Base-by-base conservation (phyloP, 176 grass and related monocot genomes). In the Cenchrus fungigraminus region DNA sequence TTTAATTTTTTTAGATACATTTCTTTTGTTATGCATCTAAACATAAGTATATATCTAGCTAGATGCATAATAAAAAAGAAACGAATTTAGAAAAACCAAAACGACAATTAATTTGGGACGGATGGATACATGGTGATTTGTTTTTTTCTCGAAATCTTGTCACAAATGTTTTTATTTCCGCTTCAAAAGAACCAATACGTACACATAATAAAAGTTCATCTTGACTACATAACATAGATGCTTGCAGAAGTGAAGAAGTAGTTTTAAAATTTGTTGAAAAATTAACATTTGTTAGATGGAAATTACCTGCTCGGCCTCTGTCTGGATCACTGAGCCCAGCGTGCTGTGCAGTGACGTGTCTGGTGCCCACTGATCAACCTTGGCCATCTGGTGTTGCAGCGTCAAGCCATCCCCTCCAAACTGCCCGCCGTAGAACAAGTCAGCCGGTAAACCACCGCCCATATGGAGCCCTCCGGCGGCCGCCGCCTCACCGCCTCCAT, bases 281-380 rank as follows among this genome's bases (percentile, higher is more conserved):
- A 8, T 32, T 32, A 54, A 17, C 12, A 9, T 49, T 59, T 19
- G 9, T 62, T 62, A 62, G 59, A 11, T 28, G 59, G 10, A 4
- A 83, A 17, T 70, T 65, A 93, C 91, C 88, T 90, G 91, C 68
- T 86, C 85, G 9, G 74, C 62, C 54, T 88, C 89, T 5, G 88
- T 53, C 28, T 90, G 82, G 45, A 89, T 62, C 14, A 82, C 78
- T 10, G 86, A 85, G 4, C 92, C 89, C 77, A 89, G 45, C 83
- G 89, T 68, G 83, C 57, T 76, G 50, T 94, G 83, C 31, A 89
- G 67, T 0, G 89, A 83, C 16, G 89, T 58, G 31, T 77, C 81
- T 4, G 67, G 68, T 4, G 72, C 49, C 79, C 79, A 85, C 9
- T 86, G 90, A 10, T 75, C 90, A 1, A 76, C 65, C 78, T 93